A percentile compares a stretch with the other conserved stretches of the same genome.
Evolutionary conservation across 371 early-diverging fungal genomes (phyloP).

Genomic region (Blakeslea trispora): DNA sequence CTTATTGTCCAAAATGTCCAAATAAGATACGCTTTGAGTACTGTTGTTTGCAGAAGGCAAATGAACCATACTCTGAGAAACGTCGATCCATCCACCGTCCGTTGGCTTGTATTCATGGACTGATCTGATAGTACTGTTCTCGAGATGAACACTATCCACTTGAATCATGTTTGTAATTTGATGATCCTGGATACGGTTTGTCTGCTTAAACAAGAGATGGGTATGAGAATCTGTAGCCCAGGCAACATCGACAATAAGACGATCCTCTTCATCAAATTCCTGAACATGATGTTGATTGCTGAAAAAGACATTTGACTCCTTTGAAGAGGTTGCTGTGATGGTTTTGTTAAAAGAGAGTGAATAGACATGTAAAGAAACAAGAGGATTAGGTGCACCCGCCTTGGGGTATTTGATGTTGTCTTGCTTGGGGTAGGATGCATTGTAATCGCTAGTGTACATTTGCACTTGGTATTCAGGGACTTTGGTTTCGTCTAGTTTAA

Average conservation of each 20-base stretch:
- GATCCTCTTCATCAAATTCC: constrained; percentile 64
- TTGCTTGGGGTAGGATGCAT: constrained; percentile 68
- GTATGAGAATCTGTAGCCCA: constrained; percentile 76
- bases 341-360: constrained; percentile 27
- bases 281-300: constrained; percentile 16
- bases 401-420: constrained; percentile 85
- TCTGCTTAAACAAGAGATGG: constrained; percentile 75
- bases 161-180: constrained; percentile 64
- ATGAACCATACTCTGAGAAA: constrained; percentile 50
- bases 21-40: constrained; percentile 56
- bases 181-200: constrained; percentile 90
- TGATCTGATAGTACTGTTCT: constrained; percentile 31
- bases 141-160: constrained; percentile 13
- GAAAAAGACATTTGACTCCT: constrained; percentile 3
- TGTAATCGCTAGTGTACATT: constrained; percentile 51
- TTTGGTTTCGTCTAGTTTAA: constrained; percentile 80
- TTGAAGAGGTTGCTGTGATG: constrained; percentile 22
- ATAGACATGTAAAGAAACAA: constrained; percentile 72
- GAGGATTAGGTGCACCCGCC: constrained; percentile 86
- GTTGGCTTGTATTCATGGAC: constrained; percentile 58
- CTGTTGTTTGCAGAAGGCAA: constrained; percentile 40
- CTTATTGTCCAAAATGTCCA: constrained; percentile 77
- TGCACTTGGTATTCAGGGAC: constrained; percentile 80
- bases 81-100: constrained; percentile 80
- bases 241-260: constrained; percentile 76